Base-by-base conservation (phyloP, 1,284 basidiomycete species). In the Puccinia horiana region DNA sequence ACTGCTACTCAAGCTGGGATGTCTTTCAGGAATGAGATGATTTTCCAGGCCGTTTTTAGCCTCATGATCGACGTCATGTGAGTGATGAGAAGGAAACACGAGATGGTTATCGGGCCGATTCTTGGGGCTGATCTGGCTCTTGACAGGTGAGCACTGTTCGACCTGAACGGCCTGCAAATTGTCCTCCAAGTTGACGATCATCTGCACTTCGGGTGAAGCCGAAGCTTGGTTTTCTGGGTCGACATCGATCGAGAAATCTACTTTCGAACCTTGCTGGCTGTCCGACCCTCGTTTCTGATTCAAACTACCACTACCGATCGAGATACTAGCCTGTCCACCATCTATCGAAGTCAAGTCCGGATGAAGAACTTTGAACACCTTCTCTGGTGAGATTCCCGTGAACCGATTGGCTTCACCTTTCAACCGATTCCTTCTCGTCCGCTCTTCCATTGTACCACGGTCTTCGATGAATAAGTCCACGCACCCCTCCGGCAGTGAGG, bases 371-470 rank as follows among this genome's bases (percentile, higher is more conserved):
- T 79, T 79, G 77, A 79, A 79, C 18, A 79, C 65, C 67, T 42
- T 70, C 42, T 79, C 63, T 12, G 77, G 77, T 26, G 77, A 49
- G 29, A 65, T 47, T 12, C 63, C 47, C 40, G 77, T 79, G 44
- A 63, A 79, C 23, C 77, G 77, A 79, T 79, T 79, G 29, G 77
- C 77, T 79, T 79, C 77, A 40, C 77, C 77, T 56, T 79, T 79
- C 65, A 79, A 20, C 14, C 77, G 61, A 49, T 79, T 65, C 42
- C 65, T 23, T 70, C 47, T 12, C 4, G 77, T 52, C 37, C 65
- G 40, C 23, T 47, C 35, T 44, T 79, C 77, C 23, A 40, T 70
- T 16, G 77, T 65, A 29, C 40, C 47, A 56, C 47, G 61, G n/a
- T 79, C 77, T 40, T 79, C 77, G 3, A 79, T 44, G 14, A 79